phyloP scores from a whole-genome alignment of 441 rosid species.

The Eugenia klotzschiana region DNA sequence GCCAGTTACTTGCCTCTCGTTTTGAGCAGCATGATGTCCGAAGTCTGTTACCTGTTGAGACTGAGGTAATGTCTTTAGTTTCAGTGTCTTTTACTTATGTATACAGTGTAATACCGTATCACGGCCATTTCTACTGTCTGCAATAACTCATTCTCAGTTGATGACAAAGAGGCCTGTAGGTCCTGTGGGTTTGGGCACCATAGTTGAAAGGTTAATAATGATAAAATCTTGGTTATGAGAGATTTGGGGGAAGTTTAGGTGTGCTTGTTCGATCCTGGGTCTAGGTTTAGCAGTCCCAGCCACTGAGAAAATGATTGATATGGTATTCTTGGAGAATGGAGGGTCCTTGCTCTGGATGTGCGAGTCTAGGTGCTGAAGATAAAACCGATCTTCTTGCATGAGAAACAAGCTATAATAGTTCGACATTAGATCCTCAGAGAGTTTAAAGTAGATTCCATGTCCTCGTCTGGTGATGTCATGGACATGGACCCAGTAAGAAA shows the following conservation, averaged over 20 bases:
- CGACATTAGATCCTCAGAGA: not conserved
- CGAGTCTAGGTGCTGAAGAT: not conserved
- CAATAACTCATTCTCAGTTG: not conserved
- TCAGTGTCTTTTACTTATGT: not conserved
- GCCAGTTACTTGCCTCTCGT: constrained; percentile 89
- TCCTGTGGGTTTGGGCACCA: not conserved
- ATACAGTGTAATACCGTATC: not conserved
- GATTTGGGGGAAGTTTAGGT: not conserved
- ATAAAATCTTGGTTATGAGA: not conserved
- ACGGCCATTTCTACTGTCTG: not conserved
- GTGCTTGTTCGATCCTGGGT: not conserved
- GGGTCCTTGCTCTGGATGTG: not conserved
- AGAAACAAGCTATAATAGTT: not conserved
- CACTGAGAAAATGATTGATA: not conserved
- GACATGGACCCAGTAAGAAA: not conserved
- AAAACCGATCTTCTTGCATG: not conserved
- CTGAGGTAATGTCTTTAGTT: constrained; percentile 50
- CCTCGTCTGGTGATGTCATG: not conserved
- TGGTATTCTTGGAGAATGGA: not conserved
- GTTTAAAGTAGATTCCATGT: not conserved
- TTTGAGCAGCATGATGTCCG: constrained; percentile 92
- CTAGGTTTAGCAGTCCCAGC: not conserved
- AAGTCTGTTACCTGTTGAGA: constrained; percentile 87
- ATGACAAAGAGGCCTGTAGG: not conserved
- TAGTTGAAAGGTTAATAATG: not conserved